phyloP scores from a whole-genome alignment of 2,329 filamentous ascomycete genomes.

The Penicillium sp. region DNA sequence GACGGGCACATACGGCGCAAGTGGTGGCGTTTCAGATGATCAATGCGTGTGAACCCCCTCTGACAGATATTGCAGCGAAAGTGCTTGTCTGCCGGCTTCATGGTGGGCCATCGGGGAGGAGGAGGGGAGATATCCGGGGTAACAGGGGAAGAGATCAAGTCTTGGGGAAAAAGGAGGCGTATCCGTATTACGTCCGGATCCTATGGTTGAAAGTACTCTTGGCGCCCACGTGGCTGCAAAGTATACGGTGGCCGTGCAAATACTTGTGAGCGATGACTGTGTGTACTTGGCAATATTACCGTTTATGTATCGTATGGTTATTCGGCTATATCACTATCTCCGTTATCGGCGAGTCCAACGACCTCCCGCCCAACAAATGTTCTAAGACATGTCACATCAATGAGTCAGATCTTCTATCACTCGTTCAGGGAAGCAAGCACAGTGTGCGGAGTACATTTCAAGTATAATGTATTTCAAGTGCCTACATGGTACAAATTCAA shows the following conservation, averaged over 20 bases:
- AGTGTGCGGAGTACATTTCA: too few relatives aligned
- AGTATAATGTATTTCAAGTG: too few relatives aligned
- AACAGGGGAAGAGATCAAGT: slow-evolving; percentile 10
- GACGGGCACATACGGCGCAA: slow-evolving; percentile 41
- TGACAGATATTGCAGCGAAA: slow-evolving; percentile 45
- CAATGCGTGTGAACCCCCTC: slow-evolving; percentile 47
- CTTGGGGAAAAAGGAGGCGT: slow-evolving; percentile 5
- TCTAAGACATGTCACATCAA: too few relatives aligned
- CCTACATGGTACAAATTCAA: too few relatives aligned
- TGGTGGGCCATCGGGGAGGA: slow-evolving; percentile 32
- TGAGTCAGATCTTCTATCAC: too few relatives aligned
- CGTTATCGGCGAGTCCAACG: too few relatives aligned
- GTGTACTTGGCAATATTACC: slow-evolving; percentile 1
- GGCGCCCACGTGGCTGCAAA: background rate
- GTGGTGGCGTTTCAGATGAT: slow-evolving; percentile 49
- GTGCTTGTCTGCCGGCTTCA: slow-evolving; percentile 41
- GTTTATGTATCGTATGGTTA: slow-evolving; percentile 2
- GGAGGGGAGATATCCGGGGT: slow-evolving; percentile 20
- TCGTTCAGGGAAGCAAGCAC: too few relatives aligned
- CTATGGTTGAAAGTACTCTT: background rate
- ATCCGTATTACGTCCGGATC: slow-evolving; percentile 6
- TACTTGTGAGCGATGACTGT: too few relatives aligned
- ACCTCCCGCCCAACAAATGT: too few relatives aligned
- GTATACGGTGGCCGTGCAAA: too few relatives aligned
- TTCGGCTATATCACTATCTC: background rate